phyloP scores from a whole-genome alignment of 2,329 filamentous ascomycete genomes.

The Penicillium aurantiogriseum region DNA sequence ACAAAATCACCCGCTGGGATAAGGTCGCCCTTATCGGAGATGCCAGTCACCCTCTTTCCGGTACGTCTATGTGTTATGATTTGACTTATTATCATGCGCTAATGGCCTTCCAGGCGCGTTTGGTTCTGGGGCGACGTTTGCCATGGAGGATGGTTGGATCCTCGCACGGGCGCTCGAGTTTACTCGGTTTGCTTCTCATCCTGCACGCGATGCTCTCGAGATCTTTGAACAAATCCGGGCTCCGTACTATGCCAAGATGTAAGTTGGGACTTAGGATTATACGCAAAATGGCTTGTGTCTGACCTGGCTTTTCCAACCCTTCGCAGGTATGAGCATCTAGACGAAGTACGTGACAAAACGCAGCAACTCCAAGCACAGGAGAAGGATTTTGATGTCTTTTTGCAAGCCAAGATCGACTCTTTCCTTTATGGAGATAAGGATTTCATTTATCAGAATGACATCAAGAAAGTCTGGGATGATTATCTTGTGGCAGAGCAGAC shows the following conservation, averaged over 20 bases:
- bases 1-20: constrained; percentile 43
- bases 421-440: constrained; percentile 37
- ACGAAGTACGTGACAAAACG: constrained; percentile 14
- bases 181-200: constrained; percentile 12
- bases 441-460: constrained; percentile 47
- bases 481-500: constrained; percentile 3
- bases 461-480: constrained; percentile 37
- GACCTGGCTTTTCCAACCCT: neutral
- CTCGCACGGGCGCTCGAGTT: constrained; percentile 39
- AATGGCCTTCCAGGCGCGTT: constrained; percentile 34
- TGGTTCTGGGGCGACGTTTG: constrained; percentile 48
- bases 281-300: neutral
- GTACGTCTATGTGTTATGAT: constrained; percentile 16
- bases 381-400: constrained; percentile 29
- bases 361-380: constrained; percentile 14
- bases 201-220: constrained; percentile 31
- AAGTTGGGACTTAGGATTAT: constrained; percentile 10
- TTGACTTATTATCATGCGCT: neutral
- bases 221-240: constrained; percentile 43
- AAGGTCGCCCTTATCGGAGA: constrained; percentile 55
- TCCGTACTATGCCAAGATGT: constrained; percentile 45
- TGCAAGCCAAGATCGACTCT: constrained; percentile 31
- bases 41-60: constrained; percentile 55
- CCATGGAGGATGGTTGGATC: constrained; percentile 49
- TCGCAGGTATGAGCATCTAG: constrained; percentile 17